phyloP scores from a whole-genome alignment of 345 rosid genomes.

The Ceriops decandra region DNA sequence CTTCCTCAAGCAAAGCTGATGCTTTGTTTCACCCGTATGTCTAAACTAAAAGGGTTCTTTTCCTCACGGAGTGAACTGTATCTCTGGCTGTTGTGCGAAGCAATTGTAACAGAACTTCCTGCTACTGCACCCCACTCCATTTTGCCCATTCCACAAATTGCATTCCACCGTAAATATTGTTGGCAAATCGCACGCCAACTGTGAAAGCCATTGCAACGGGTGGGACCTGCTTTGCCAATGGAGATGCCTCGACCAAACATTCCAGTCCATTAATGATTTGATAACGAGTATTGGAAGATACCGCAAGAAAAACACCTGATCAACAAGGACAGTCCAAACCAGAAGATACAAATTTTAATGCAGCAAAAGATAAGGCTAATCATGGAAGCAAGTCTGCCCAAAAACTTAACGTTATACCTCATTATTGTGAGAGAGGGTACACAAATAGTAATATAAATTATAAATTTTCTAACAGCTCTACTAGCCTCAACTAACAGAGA shows the following conservation, averaged over 20 bases:
- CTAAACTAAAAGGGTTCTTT: too few species aligned
- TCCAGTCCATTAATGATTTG: constrained; percentile 78
- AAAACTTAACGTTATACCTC: neutral
- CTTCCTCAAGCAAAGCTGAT: too few species aligned
- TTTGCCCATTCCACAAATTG: constrained; percentile 80
- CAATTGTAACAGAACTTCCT: too few species aligned
- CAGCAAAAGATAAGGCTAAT: too few species aligned
- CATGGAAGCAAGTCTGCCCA: too few species aligned
- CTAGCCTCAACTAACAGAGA: neutral
- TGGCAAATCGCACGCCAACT: constrained; percentile 72
- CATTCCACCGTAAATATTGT: constrained; percentile 85
- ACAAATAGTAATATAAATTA: neutral
- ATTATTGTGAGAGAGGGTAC: neutral
- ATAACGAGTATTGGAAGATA: constrained; percentile 85
- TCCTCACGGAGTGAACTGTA: too few species aligned
- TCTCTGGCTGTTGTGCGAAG: too few species aligned
- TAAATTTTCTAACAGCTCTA: neutral
- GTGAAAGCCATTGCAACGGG: constrained; percentile 84
- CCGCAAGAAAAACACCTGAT: constrained; percentile 66
- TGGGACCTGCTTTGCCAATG: constrained; percentile 63
- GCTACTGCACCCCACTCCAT: constrained; percentile 8
- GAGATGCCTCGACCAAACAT: constrained; percentile 65
- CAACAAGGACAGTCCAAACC: too few species aligned
- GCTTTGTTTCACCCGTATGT: too few species aligned
- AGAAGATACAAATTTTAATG: too few species aligned